A percentile compares a stretch with the other conserved stretches of the same genome.
These are phyloP conservation scores for Solanum etuberosum DNA, from an alignment of 257 asterid genomes.

Conservation along the genomic window DNA sequence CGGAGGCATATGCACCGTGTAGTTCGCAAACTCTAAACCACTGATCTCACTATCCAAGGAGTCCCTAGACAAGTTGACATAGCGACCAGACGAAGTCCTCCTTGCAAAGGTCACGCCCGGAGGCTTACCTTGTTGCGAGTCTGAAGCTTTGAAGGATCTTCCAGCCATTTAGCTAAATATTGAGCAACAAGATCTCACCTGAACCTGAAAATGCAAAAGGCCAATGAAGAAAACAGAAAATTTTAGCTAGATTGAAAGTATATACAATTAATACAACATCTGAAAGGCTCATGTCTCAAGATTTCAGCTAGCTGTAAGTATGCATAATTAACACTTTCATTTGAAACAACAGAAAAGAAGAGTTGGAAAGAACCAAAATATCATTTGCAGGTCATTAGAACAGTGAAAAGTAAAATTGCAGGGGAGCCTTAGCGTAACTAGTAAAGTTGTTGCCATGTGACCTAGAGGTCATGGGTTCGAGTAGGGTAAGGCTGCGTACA, in stretches of 20 bases:
- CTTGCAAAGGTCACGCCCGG: conserved; percentile 59
- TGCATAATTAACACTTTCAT: not conserved
- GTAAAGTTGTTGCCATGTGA: not conserved
- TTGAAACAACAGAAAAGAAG: not conserved
- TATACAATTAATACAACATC: not conserved
- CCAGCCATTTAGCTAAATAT: conserved; percentile 40
- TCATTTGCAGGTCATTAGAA: not conserved
- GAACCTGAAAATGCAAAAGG: conserved; percentile 30
- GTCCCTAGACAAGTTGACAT: conserved; percentile 77
- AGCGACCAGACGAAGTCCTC: conserved; percentile 76
- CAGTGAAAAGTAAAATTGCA: not conserved
- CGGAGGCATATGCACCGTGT: conserved; percentile 82
- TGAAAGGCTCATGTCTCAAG: not conserved
- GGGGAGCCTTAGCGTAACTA: not conserved
- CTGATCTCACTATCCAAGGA: conserved; percentile 86
- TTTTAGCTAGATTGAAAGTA: not conserved
- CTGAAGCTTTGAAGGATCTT: conserved; percentile 43
- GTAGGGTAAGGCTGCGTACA: not conserved
- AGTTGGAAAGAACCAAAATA: not conserved
- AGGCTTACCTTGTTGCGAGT: conserved; percentile 29
- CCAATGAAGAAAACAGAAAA: not conserved
- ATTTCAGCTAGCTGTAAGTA: not conserved
- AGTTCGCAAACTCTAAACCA: conserved; percentile 52
- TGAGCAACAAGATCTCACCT: conserved; percentile 1
- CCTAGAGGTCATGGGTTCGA: not conserved